phyloP scores from a whole-genome alignment of 306 rosid species.

The Adenanthera pavonina region DNA sequence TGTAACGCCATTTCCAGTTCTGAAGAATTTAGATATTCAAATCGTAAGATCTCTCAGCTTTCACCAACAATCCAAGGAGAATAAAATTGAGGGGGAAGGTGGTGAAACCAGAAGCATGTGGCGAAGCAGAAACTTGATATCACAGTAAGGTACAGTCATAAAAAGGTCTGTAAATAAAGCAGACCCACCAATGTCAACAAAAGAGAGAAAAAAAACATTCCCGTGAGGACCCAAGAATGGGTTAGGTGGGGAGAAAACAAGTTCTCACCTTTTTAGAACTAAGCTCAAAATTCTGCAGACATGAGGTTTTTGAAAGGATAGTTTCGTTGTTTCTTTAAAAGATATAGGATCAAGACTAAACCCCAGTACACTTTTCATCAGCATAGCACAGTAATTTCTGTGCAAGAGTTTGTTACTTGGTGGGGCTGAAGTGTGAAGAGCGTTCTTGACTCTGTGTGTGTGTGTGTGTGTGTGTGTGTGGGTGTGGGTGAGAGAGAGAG shows the following conservation, averaged over 20 bases:
- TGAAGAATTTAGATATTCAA: slow-evolving; percentile 43
- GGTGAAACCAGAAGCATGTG: slow-evolving; percentile 43
- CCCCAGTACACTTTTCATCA: slow-evolving; percentile 41
- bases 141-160: slow-evolving; percentile 45
- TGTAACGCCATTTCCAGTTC: slow-evolving; percentile 55
- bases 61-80: slow-evolving; percentile 33
- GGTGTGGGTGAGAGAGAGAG: slow-evolving; percentile 26
- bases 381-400: slow-evolving; percentile 41
- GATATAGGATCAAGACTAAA: slow-evolving; percentile 50
- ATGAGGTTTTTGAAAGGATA: slow-evolving; percentile 44
- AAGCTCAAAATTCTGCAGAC: slow-evolving; percentile 47
- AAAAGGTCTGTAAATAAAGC: slow-evolving; percentile 44
- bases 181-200: slow-evolving; percentile 56
- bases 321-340: slow-evolving; percentile 40
- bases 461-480: slow-evolving; percentile 10
- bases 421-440: slow-evolving; percentile 37
- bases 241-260: slow-evolving; percentile 43
- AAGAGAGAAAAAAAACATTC: slow-evolving; percentile 28
- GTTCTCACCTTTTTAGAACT: slow-evolving; percentile 32
- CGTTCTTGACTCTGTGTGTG: neutral
- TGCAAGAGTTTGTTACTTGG: slow-evolving; percentile 41
- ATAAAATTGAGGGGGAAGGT: slow-evolving; percentile 41
- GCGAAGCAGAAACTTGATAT: slow-evolving; percentile 48
- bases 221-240: slow-evolving; percentile 32
- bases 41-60: slow-evolving; percentile 47